phyloP scores from a whole-genome alignment of 495 filamentous ascomycete species.

The Talaromyces nanjingensis region DNA sequence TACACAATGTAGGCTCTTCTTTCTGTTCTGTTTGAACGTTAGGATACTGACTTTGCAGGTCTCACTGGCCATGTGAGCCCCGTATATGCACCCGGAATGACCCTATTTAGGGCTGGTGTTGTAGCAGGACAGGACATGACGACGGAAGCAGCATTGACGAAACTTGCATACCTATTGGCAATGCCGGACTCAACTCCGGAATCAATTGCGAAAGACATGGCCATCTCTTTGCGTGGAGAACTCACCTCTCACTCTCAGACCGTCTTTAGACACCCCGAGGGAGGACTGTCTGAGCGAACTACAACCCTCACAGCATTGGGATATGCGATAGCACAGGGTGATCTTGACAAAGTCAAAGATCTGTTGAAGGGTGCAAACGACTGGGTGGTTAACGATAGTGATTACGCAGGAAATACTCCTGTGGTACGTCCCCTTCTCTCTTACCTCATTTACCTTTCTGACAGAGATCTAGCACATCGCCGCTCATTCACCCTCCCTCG shows the following conservation, averaged over 20 bases:
- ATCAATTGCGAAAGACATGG: slow-evolving; percentile 66
- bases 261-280: slow-evolving; percentile 66
- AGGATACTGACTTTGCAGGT: slow-evolving; percentile 27
- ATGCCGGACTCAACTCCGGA: slow-evolving; percentile 51
- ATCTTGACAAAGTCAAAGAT: slow-evolving; percentile 53
- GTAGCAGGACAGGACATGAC: slow-evolving; percentile 93
- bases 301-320: slow-evolving; percentile 63
- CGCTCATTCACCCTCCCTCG: slow-evolving; percentile 48
- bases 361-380: slow-evolving; percentile 60
- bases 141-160: slow-evolving; percentile 87
- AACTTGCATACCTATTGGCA: slow-evolving; percentile 83
- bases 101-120: slow-evolving; percentile 78
- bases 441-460: background rate
- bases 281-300: slow-evolving; percentile 36
- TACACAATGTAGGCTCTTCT: slow-evolving; percentile 64
- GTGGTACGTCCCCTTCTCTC: slow-evolving; percentile 40
- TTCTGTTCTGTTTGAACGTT: background rate
- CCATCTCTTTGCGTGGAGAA: slow-evolving; percentile 71
- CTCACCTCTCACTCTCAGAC: slow-evolving; percentile 64
- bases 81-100: slow-evolving; percentile 86
- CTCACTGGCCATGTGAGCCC: slow-evolving; percentile 81
- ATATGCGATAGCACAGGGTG: slow-evolving; percentile 72
- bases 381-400: slow-evolving; percentile 66
- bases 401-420: slow-evolving; percentile 90
- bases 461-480: slow-evolving; percentile 52